Evolutionary conservation across 116 monocot genomes (phyloP).

Genomic region (Phalaenopsis hybrid): DNA sequence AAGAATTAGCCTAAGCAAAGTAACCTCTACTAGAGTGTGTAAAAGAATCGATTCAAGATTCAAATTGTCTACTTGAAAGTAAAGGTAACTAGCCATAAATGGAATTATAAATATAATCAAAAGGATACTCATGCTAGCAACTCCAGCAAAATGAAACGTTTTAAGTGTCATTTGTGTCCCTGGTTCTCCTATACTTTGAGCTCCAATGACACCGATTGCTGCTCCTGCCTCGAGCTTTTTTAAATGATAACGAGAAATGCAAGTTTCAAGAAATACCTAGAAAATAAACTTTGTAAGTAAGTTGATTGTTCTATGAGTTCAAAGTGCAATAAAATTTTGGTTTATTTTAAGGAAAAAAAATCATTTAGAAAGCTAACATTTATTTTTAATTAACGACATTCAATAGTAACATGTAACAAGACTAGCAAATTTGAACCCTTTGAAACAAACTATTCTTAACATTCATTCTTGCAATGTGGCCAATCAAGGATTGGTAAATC

Average conservation of each 20-base stretch:
- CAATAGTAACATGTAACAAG: neutral
- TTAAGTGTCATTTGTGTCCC: constrained; percentile 99
- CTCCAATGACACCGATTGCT: constrained; percentile 89
- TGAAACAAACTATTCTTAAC: neutral
- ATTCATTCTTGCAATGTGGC: neutral
- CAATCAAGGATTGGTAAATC: neutral
- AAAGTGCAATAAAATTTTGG: neutral
- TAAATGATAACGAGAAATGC: constrained; percentile 72
- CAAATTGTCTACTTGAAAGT: neutral
- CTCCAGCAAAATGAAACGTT: constrained; percentile 99
- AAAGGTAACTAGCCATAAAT: neutral
- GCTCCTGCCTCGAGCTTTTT: constrained; percentile 88
- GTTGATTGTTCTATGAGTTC: neutral
- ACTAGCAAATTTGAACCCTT: neutral
- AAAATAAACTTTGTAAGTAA: neutral
- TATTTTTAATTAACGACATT: neutral
- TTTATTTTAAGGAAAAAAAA: neutral
- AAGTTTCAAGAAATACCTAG: constrained; percentile 87
- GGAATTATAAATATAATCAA: neutral
- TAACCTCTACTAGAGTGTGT: neutral
- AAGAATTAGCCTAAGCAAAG: neutral
- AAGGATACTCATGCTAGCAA: constrained; percentile 99
- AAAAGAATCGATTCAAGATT: neutral
- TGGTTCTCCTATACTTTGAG: constrained; percentile 99
- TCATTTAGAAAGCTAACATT: neutral